Conservation (phyloP, 2,329 filamentous ascomycete genomes). For the Colletotrichum filicis region DNA sequence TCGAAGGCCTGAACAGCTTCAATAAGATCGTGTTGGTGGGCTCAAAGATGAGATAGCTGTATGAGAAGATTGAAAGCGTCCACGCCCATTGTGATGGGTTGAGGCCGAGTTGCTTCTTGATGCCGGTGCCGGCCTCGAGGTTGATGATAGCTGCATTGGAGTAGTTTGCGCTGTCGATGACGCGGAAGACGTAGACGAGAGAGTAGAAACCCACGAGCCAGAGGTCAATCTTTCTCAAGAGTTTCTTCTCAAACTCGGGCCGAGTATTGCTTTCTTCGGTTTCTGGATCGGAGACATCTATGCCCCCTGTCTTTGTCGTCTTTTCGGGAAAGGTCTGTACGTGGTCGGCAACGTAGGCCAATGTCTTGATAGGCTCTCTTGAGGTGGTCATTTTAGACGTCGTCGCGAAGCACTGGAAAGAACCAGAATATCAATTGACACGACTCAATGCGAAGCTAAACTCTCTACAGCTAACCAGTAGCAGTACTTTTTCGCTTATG, state of each 20-base stretch:
- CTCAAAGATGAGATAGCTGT: not conserved
- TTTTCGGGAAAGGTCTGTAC: not conserved
- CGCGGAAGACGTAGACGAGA: not conserved
- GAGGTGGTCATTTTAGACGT: not conserved
- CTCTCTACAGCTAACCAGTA: too few species aligned
- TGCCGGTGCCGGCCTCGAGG: not conserved
- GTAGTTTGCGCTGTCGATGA: not conserved
- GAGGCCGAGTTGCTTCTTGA: not conserved
- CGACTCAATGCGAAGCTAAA: not conserved
- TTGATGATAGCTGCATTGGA: not conserved
- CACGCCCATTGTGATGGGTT: not conserved
- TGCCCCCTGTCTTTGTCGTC: not conserved
- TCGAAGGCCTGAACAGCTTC: not conserved
- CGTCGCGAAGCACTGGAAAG: too few species aligned
- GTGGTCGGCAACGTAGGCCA: not conserved
- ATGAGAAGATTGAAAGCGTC: not conserved
- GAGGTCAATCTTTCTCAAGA: not conserved
- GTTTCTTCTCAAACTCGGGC: not conserved
- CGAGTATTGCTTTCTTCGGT: not conserved
- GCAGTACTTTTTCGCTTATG: too few species aligned
- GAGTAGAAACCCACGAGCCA: not conserved
- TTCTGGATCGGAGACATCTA: not conserved
- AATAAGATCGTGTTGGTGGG: not conserved
- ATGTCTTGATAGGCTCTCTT: not conserved
- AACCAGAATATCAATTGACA: not conserved